phyloP scores from a whole-genome alignment of 2,329 filamentous ascomycete genomes.

The Microcera coccophila region DNA sequence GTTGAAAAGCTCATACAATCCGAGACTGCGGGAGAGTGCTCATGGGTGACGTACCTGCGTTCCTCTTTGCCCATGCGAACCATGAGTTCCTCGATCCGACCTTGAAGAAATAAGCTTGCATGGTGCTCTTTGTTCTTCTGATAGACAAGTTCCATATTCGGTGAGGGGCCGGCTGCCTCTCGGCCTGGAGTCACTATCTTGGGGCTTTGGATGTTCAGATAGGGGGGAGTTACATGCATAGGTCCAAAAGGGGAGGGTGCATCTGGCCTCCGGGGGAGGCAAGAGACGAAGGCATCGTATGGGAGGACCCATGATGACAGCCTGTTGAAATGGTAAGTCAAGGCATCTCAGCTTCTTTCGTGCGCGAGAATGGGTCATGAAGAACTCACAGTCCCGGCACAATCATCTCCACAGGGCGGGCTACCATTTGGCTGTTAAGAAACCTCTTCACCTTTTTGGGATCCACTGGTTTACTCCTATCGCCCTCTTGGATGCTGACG shows the following conservation, averaged over 20 bases:
- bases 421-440: not conserved
- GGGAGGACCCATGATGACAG: constrained; percentile 10
- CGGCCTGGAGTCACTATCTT: not conserved
- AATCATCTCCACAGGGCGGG: not conserved
- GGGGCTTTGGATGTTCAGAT: constrained; percentile 8
- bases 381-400: constrained; percentile 7
- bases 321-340: not conserved
- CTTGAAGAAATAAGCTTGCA: constrained; percentile 11
- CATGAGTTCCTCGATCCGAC: constrained; percentile 3
- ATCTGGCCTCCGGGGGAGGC: not conserved
- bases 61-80: constrained; percentile 5
- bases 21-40: too few species aligned
- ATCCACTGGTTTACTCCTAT: not conserved
- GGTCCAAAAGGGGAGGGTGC: constrained; percentile 6
- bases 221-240: constrained; percentile 3
- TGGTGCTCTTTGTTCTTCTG: constrained; percentile 1
- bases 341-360: too few species aligned
- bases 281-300: constrained; percentile 7
- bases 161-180: constrained; percentile 2
- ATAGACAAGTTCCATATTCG: constrained; percentile 9
- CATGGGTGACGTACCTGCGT: constrained; percentile 4
- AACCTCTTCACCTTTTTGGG: constrained; percentile 3
- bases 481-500: not conserved
- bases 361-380: too few species aligned
- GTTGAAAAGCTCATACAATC: too few species aligned